These are phyloP conservation scores for Auricularia heimuer DNA, from an alignment of 768 basidiomycete species.

Conservation along the genomic window DNA sequence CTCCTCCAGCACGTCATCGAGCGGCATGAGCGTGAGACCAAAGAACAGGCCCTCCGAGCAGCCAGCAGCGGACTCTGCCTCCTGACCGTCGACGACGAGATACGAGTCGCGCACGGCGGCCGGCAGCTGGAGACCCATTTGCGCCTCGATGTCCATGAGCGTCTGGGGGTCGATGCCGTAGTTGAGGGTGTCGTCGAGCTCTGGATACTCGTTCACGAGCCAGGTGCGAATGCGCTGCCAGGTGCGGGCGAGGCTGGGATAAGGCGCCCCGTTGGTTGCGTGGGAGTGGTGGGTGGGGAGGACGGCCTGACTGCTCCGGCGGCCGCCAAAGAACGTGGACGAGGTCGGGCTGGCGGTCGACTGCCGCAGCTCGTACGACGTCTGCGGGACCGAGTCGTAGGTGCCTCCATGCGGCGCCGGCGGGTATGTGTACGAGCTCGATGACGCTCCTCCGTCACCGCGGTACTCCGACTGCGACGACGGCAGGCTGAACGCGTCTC, in stretches of 20 bases:
- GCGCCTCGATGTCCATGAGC: constrained; percentile 70
- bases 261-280: constrained; percentile 39
- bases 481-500: constrained; percentile 83
- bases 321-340: background rate
- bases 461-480: constrained; percentile 42
- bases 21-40: constrained; percentile 83
- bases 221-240: constrained; percentile 80
- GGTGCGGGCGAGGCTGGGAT: constrained; percentile 73
- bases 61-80: constrained; percentile 78
- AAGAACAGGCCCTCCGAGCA: constrained; percentile 90
- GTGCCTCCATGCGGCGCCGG: constrained; percentile 44
- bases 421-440: constrained; percentile 64
- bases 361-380: constrained; percentile 31
- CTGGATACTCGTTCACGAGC: constrained; percentile 81
- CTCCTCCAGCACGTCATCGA: constrained; percentile 90
- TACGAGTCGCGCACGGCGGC: constrained; percentile 86
- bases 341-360: background rate
- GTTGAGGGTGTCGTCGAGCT: constrained; percentile 91
- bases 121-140: constrained; percentile 79
- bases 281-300: constrained; percentile 59
- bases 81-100: constrained; percentile 83
- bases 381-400: constrained; percentile 48
- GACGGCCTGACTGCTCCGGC: constrained; percentile 27
- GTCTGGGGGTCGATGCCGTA: constrained; percentile 77
- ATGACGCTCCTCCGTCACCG: constrained; percentile 33